Conservation (phyloP, 2,329 filamentous ascomycete genomes). For the Tympanopsis confertula region DNA sequence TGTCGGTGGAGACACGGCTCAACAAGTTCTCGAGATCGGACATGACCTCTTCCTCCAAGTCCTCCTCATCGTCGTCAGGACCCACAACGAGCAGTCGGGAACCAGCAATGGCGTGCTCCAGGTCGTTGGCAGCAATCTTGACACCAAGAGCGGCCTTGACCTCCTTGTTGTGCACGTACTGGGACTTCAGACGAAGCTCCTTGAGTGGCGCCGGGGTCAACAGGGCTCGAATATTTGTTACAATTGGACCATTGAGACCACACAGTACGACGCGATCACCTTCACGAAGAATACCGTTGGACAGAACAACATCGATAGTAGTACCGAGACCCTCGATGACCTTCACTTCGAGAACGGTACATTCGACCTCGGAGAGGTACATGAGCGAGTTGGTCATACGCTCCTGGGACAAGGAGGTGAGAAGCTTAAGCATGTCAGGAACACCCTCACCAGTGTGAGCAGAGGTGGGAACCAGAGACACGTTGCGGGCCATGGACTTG, state of each 20-base stretch:
- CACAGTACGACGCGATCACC: slow-evolving; percentile 91
- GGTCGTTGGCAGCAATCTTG: slow-evolving; percentile 92
- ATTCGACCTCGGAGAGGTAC: slow-evolving; percentile 96
- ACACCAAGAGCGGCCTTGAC: slow-evolving; percentile 97
- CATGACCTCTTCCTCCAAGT: slow-evolving; percentile 93
- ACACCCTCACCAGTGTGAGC: slow-evolving; percentile 99
- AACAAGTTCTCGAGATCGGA: slow-evolving; percentile 84
- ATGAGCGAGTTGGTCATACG: slow-evolving; percentile 94
- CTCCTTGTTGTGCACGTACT: slow-evolving; percentile 98
- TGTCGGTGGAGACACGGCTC: slow-evolving; percentile 80
- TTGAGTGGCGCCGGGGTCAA: slow-evolving; percentile 87
- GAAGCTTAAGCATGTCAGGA: slow-evolving; percentile 94
- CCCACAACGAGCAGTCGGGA: slow-evolving; percentile 90
- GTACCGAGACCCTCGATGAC: slow-evolving; percentile 97
- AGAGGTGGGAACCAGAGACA: slow-evolving; percentile 94
- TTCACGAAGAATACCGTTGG: slow-evolving; percentile 87
- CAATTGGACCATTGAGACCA: slow-evolving; percentile 90
- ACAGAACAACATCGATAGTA: slow-evolving; percentile 93
- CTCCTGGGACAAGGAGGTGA: slow-evolving; percentile 84
- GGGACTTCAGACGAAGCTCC: slow-evolving; percentile 87
- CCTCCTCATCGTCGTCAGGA: slow-evolving; percentile 90
- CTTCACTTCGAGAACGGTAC: slow-evolving; percentile 96
- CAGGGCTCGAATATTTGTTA: slow-evolving; percentile 87
- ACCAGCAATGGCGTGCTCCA: slow-evolving; percentile 91
- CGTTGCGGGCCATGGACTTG: slow-evolving; percentile 87